Base-by-base conservation (phyloP, 805 yeast species). In the Wickerhamiella shivajii region DNA sequence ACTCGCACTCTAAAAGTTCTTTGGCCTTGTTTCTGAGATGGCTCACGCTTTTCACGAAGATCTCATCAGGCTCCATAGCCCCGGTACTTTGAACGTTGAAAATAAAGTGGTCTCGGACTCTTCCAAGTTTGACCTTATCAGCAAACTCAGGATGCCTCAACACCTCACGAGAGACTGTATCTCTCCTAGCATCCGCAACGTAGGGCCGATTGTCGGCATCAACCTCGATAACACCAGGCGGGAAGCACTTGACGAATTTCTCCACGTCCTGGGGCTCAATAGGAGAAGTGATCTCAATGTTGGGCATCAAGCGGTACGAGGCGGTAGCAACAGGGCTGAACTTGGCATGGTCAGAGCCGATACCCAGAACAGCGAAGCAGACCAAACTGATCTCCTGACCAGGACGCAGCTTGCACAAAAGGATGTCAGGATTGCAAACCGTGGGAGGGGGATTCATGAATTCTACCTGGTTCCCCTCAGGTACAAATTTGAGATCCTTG, bases 291-390 rank as follows among this genome's bases (percentile, higher is more conserved):
- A 57, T 57, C 25, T 62, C 53, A 34, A 90, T 83, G 42, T 77
- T 74, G 11, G 98, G 98, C 62, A 90, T 58, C 51, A 90, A 65
- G 59, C 98, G 70, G 60, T 90, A 90, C 10, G 95, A 80, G 3
- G 98, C 96, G 10, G 98, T 90, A 12, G 93, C 71, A 8, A 90
- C 98, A 4, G 98, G 98, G 6, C 96, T 83, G 55, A 81, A 90
- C 58, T 90, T 90, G 39, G 98, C 96, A 57, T 90, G 98, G 56
- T 90, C 98, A 26, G 83, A 59, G 33, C 96, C 98, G 44, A 80
- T 60, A 38, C 98, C 98, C 41, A 87, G 65, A 19, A 85, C 65
- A 54, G 96, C 90, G 59, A 84, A 94, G 37, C 78, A 93, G 51
- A 84, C 67, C 44, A 90, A 64, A 18, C 87, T 70, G 42, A 90